Conservation (phyloP, 768 basidiomycete species). For the Trichaptum fuscoviolaceum region DNA sequence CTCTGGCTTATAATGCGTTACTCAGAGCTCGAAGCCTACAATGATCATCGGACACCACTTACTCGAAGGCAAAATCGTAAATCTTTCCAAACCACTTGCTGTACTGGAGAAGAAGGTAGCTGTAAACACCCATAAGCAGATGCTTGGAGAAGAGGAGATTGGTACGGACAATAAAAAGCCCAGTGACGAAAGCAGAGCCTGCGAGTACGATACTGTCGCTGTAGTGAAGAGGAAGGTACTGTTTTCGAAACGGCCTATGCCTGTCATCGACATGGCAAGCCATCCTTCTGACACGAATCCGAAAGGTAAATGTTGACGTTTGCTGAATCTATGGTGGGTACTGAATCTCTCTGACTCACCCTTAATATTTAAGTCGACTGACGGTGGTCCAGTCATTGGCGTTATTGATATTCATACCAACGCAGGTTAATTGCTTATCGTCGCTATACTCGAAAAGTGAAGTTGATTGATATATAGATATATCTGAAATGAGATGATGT, state of each 20-base stretch:
- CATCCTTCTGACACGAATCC: not conserved
- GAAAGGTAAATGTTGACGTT: not conserved
- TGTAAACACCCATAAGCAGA: slow-evolving; percentile 18
- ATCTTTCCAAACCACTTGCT: slow-evolving; percentile 75
- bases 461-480: no score
- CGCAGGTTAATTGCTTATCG: no score
- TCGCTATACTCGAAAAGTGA: no score
- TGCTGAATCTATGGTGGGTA: not conserved
- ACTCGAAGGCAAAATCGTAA: slow-evolving; percentile 79
- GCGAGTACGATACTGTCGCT: slow-evolving; percentile 58
- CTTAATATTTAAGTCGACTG: not conserved
- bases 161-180: slow-evolving; percentile 22
- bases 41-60: slow-evolving; percentile 84
- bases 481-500: no score
- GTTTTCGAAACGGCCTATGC: slow-evolving; percentile 81
- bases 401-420: no score
- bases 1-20: not conserved
- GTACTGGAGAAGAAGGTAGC: slow-evolving; percentile 42
- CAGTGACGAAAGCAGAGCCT: slow-evolving; percentile 10
- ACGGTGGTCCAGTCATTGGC: not conserved
- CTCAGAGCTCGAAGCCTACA: slow-evolving; percentile 51
- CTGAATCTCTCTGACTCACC: not conserved
- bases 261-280: slow-evolving; percentile 29
- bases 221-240: slow-evolving; percentile 78
- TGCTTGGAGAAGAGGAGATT: slow-evolving; percentile 14